Evolutionary conservation across 495 filamentous ascomycete genomes (phyloP).

Genomic region (Podospora anserina): DNA sequence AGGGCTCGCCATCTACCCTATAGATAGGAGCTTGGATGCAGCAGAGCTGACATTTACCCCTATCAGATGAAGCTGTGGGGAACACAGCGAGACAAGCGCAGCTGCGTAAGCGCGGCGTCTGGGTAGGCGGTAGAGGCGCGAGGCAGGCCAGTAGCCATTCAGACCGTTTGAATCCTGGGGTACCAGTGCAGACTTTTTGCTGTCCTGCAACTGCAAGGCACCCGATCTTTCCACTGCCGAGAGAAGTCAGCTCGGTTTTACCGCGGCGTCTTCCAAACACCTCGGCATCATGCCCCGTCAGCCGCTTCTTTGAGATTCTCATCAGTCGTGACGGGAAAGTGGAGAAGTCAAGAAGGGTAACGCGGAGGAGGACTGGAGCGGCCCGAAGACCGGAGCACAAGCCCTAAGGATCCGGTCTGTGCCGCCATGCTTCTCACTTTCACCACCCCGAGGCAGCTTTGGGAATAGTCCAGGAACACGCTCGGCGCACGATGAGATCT

Average conservation of each 20-base stretch:
- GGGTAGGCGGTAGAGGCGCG: not conserved
- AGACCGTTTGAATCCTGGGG: not conserved
- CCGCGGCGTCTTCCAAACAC: not conserved
- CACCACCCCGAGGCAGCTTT: conserved; percentile 6
- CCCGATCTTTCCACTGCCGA: conserved; percentile 4
- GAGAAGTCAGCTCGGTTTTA: not conserved
- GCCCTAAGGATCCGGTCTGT: conserved; percentile 1
- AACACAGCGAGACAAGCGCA: not conserved
- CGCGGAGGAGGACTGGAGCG: conserved; percentile 4
- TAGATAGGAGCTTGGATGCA: not conserved
- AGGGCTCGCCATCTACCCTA: not conserved
- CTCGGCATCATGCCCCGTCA: not conserved
- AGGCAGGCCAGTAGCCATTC: not conserved
- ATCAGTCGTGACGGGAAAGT: not conserved
- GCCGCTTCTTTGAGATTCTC: not conserved
- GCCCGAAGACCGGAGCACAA: conserved; percentile 5
- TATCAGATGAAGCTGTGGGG: not conserved
- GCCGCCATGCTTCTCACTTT: not conserved
- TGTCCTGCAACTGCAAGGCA: conserved; percentile 4
- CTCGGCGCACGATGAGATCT: conserved; percentile 8
- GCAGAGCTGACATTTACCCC: not conserved
- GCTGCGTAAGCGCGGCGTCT: conserved; percentile 3
- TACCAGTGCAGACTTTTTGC: not conserved
- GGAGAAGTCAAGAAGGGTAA: conserved; percentile 3
- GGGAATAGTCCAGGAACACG: conserved; percentile 7